phyloP scores from a whole-genome alignment of 169 alveolate species.

The Eimeria tenella region DNA sequence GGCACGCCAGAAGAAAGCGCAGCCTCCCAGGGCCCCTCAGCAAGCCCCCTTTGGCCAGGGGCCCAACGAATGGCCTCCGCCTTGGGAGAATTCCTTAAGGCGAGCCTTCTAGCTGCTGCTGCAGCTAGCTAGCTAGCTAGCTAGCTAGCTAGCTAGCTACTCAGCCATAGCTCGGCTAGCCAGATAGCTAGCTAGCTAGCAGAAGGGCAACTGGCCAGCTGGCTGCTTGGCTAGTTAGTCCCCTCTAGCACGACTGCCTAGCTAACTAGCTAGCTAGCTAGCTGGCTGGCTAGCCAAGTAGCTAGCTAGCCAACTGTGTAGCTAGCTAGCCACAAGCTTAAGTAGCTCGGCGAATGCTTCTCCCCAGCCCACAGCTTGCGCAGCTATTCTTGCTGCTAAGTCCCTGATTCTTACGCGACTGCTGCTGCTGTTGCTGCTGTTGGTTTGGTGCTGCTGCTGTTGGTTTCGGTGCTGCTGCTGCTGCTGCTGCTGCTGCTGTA shows the following conservation, averaged over 20 bases:
- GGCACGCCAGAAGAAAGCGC: slow-evolving; percentile 36
- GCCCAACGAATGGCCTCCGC: not conserved
- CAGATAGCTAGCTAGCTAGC: not conserved
- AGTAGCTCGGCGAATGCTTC: no score
- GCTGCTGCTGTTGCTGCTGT: not conserved
- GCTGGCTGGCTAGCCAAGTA: not conserved
- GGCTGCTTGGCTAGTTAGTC: slow-evolving; percentile 9
- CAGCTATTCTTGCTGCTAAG: not conserved
- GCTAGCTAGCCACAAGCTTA: not conserved
- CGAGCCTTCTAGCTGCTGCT: not conserved
- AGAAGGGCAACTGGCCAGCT: not conserved
- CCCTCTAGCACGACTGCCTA: not conserved
- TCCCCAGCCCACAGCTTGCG: not conserved
- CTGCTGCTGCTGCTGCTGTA: slow-evolving; percentile 46
- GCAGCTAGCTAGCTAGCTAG: not conserved
- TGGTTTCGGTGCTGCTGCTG: slow-evolving; percentile 53
- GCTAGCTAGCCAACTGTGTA: not conserved
- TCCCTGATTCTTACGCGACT: not conserved
- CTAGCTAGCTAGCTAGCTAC: slow-evolving; percentile 10
- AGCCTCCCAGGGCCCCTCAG: not conserved
- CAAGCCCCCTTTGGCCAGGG: not conserved
- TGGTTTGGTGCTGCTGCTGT: slow-evolving; percentile 1
- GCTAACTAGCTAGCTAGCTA: not conserved
- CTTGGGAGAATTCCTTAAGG: slow-evolving; percentile 13
- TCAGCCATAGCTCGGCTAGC: not conserved